A percentile compares a stretch with the other conserved stretches of the same genome.
Evolutionary conservation across 768 basidiomycete species (phyloP).

Genomic region (Naematelia aurantialba): DNA sequence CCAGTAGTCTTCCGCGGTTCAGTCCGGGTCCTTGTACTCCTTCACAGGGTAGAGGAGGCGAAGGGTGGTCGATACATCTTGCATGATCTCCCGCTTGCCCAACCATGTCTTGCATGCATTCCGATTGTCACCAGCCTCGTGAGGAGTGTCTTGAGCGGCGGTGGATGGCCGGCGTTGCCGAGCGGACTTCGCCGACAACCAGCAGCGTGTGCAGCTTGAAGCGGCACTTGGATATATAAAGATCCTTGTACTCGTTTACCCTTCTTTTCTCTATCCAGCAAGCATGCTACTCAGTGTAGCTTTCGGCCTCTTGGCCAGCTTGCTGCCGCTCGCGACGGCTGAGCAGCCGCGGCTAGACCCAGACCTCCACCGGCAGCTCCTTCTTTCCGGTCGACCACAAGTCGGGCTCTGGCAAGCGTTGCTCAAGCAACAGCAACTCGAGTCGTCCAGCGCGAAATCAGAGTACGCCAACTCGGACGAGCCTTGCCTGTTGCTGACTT

Average conservation of each 20-base stretch:
- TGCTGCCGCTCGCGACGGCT: neutral
- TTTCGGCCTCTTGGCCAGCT: constrained; percentile 4
- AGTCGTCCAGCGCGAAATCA: neutral
- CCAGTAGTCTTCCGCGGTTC: constrained; percentile 13
- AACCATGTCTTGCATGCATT: neutral
- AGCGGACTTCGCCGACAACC: too few relatives aligned
- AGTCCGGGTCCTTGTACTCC: neutral
- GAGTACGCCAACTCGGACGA: neutral
- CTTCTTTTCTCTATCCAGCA: too few relatives aligned
- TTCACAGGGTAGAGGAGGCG: neutral
- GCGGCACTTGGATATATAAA: too few relatives aligned
- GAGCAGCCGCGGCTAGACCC: constrained; percentile 18
- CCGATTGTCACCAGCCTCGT: neutral
- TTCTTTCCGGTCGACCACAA: constrained; percentile 38
- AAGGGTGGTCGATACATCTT: constrained; percentile 14
- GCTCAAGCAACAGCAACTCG: constrained; percentile 7
- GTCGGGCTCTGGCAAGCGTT: constrained; percentile 36
- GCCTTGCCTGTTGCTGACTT: too few relatives aligned
- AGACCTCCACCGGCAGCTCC: constrained; percentile 20
- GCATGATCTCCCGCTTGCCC: neutral
- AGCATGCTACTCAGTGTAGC: neutral
- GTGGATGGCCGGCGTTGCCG: too few relatives aligned
- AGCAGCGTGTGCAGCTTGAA: too few relatives aligned
- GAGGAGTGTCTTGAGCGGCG: too few relatives aligned
- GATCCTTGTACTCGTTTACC: too few relatives aligned